phyloP scores from a whole-genome alignment of 163 green algal genomes.

The Botryococcus braunii region DNA sequence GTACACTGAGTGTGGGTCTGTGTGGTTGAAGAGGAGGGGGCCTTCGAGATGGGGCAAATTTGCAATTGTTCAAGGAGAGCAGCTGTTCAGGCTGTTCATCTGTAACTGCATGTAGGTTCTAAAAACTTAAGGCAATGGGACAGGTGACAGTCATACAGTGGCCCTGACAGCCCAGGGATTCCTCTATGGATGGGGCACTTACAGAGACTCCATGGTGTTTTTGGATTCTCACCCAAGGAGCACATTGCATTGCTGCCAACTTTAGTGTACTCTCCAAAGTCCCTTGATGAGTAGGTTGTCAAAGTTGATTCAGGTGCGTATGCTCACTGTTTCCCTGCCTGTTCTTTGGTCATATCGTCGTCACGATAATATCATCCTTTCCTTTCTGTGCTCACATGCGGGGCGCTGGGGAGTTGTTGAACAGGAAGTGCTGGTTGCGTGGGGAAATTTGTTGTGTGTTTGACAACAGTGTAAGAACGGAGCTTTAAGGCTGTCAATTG shows the following conservation, averaged over 20 bases:
- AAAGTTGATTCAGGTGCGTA: conserved; percentile 49
- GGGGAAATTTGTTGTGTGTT: too few species aligned
- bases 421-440: neutral
- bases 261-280: conserved; percentile 38
- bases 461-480: too few species aligned
- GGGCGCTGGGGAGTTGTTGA: too few species aligned
- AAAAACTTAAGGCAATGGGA: neutral
- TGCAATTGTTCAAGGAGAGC: neutral
- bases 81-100: neutral
- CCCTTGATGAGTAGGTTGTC: conserved; percentile 29
- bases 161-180: conserved; percentile 51
- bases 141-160: conserved; percentile 76
- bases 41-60: too few species aligned
- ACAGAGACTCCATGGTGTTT: conserved; percentile 55
- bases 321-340: too few species aligned
- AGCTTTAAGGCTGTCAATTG: too few species aligned
- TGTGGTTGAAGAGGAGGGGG: too few species aligned
- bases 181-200: conserved; percentile 76
- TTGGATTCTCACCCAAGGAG: conserved; percentile 45
- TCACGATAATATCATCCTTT: too few species aligned
- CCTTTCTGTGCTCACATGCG: too few species aligned
- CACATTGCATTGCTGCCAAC: conserved; percentile 45
- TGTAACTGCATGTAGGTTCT: neutral
- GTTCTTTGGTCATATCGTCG: too few species aligned
- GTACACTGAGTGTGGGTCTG: neutral